phyloP scores from a whole-genome alignment of 2,329 filamentous ascomycete species.

The Microcyclospora pomicola region DNA sequence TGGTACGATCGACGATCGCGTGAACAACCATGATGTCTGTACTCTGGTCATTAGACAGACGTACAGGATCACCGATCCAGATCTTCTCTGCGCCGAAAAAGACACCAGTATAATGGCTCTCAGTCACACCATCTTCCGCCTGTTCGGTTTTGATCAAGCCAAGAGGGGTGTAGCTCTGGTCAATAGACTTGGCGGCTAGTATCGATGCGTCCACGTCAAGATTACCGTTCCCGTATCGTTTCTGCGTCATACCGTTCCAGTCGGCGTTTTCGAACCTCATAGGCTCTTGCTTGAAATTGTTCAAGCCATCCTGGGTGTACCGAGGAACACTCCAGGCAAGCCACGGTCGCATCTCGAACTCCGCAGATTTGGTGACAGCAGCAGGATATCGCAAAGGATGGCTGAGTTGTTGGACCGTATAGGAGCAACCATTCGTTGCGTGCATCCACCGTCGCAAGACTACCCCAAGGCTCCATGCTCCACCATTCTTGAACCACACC shows the following conservation, averaged over 20 bases:
- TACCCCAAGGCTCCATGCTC: conserved; percentile 41
- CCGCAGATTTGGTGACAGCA: conserved; percentile 30
- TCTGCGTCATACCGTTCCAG: conserved; percentile 33
- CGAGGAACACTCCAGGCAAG: conserved; percentile 43
- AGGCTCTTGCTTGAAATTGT: conserved; percentile 20
- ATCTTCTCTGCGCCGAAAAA: conserved; percentile 47
- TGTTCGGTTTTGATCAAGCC: conserved; percentile 30
- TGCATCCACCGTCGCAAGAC: conserved; percentile 32
- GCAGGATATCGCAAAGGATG: conserved; percentile 10
- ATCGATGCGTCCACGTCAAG: conserved; percentile 44
- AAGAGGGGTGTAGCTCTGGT: conserved; percentile 41
- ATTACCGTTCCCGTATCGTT: conserved; percentile 33
- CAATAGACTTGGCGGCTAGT: conserved; percentile 41
- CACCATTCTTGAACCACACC: conserved; percentile 40
- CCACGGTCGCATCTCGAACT: conserved; percentile 40
- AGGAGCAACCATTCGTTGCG: conserved; percentile 5
- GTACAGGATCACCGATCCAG: conserved; percentile 44
- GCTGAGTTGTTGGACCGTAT: conserved; percentile 29
- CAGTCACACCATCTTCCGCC: conserved; percentile 21
- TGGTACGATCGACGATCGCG: conserved; percentile 28
- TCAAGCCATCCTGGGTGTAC: conserved; percentile 34
- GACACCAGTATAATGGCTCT: conserved; percentile 40
- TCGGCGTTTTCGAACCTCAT: conserved; percentile 37
- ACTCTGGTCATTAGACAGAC: conserved; percentile 33
- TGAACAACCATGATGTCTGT: conserved; percentile 36